Percentiles rank a stretch among this genome's conserved stretches.
These are phyloP conservation scores for Mycena epipterygia DNA, from an alignment of 768 basidiomycete genomes.

Conservation along the genomic window DNA sequence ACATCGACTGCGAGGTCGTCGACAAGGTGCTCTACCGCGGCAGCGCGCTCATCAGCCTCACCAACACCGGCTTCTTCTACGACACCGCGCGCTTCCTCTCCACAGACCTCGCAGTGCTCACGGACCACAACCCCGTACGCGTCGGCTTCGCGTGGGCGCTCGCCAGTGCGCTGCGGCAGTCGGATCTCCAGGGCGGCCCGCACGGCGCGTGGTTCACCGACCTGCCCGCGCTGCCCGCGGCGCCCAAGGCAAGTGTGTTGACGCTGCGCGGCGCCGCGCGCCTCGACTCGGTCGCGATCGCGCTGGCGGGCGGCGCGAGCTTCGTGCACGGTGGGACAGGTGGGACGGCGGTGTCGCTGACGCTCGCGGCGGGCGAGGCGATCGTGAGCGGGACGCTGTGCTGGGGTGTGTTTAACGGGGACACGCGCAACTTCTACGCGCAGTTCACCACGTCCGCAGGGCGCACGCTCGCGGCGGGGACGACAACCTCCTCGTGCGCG, in stretches of 20 bases:
- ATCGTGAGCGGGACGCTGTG: slow-evolving; percentile 43
- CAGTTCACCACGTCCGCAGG: slow-evolving; percentile 48
- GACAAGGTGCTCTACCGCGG: slow-evolving; percentile 53
- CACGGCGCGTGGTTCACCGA: slow-evolving; percentile 51
- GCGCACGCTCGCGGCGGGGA: slow-evolving; percentile 44
- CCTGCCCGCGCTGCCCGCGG: slow-evolving; percentile 36
- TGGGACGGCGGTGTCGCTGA: slow-evolving; percentile 45
- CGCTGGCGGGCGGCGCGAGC: slow-evolving; percentile 37
- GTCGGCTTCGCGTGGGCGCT: slow-evolving; percentile 48
- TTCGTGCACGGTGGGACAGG: slow-evolving; percentile 52
- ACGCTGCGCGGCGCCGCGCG: slow-evolving; percentile 49
- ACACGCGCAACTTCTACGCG: slow-evolving; percentile 50
- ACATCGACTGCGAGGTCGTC: slow-evolving; percentile 53
- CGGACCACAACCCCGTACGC: slow-evolving; percentile 53
- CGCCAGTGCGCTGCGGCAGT: slow-evolving; percentile 46
- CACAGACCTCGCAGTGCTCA: slow-evolving; percentile 45
- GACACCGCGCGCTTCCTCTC: slow-evolving; percentile 50
- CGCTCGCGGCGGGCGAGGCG: slow-evolving; percentile 42
- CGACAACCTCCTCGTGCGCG: slow-evolving; percentile 44
- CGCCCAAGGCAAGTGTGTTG: slow-evolving; percentile 46
- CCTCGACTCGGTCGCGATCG: slow-evolving; percentile 49
- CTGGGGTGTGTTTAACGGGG: slow-evolving; percentile 41
- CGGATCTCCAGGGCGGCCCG: slow-evolving; percentile 50
- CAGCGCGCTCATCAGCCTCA: slow-evolving; percentile 40
- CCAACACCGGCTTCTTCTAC: slow-evolving; percentile 45